Base-by-base conservation (phyloP, 164 flowering plant species). In the Magnolia changhungtana region DNA sequence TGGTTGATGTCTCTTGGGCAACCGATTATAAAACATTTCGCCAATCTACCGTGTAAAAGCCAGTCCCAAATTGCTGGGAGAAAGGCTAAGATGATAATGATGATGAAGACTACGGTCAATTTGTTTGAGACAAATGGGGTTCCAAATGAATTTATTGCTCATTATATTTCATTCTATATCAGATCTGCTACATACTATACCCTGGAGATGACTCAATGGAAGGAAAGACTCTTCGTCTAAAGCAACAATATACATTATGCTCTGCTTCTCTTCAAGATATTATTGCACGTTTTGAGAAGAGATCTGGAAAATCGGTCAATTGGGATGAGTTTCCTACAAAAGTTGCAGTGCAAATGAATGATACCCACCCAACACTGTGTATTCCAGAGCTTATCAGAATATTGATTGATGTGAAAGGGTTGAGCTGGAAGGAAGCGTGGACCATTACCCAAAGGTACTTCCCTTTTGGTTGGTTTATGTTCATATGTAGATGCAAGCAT, bases 291-390 rank as follows among this genome's bases (percentile, higher is more conserved):
- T 93, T 92, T 84, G 98, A 93, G 84, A 92, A 82, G 86, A 90
- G 99, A 86, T 89, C 92, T 67, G 92, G 92, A 72, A 73, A 80
- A 19, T 72, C 80, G 63, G 82, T 88, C 13, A 88, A 87, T 29
- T 95, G 99, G 99, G 92, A 92, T 71, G 92, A 86, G 45, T 91
- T 95, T 80, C 98, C 99, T 27, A 91, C 88, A 77, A 92, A 93
- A 81, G 98, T 95, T 81, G 97, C 98, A 18, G 96, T 95, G 50
- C 98, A 95, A 84, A 93, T 95, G 99, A 95, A 95, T 85, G 99
- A 95, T 79, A 93, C 99, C 69, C 99, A 93, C 79, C 99, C 99
- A 74, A 95, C 98, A 55, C 89, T 95, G n/a, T 95, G 99, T 84
- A 93, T 95, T 72, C 99, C 99, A 14, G 97, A 95, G 83, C 82